These are phyloP conservation scores for Colletotrichum limetticola DNA, from an alignment of 2,329 filamentous ascomycete genomes.

Conservation along the genomic window DNA sequence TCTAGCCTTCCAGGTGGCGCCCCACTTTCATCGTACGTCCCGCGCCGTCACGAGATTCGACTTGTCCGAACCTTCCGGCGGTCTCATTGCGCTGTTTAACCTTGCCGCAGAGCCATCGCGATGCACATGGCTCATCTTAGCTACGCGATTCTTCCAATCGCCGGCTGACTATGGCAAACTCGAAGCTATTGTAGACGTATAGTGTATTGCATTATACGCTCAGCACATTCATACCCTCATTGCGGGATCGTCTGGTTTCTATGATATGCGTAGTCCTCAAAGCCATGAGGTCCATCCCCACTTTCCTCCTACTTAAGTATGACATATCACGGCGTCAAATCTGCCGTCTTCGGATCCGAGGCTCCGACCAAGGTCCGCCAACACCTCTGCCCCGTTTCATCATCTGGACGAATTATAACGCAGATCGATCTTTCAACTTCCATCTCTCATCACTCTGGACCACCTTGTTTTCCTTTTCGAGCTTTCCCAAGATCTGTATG, in stretches of 20 bases:
- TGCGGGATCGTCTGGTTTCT: background rate
- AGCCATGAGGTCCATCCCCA: background rate
- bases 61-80: slow-evolving; percentile 27
- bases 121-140: background rate
- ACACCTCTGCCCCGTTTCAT: no score
- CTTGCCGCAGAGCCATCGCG: background rate
- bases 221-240: no score
- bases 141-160: background rate
- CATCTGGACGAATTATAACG: slow-evolving; percentile 45
- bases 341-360: background rate
- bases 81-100: background rate
- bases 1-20: background rate
- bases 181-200: background rate
- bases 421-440: slow-evolving; percentile 55
- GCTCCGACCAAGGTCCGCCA: background rate
- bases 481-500: slow-evolving; percentile 81
- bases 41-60: background rate
- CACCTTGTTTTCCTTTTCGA: slow-evolving; percentile 79
- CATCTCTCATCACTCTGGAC: slow-evolving; percentile 50
- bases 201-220: background rate
- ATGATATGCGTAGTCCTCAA: background rate
- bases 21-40: slow-evolving; percentile 4
- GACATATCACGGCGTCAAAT: background rate
- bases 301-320: background rate
- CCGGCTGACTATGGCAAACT: background rate